Conservation (phyloP, 1,284 basidiomycete genomes). For the Melampsora medusae region DNA sequence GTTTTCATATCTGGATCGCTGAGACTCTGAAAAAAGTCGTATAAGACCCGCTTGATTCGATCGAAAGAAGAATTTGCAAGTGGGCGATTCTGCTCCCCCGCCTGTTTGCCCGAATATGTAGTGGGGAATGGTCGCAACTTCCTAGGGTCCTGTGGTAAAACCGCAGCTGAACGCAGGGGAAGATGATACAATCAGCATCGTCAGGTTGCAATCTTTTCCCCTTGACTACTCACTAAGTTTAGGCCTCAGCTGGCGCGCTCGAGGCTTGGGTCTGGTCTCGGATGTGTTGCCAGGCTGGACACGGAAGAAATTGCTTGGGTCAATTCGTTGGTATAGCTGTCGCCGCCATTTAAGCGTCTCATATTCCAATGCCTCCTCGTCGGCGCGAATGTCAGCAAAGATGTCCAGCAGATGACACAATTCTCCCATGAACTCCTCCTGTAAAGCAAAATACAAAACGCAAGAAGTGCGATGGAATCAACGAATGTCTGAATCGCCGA, state of each 20-base stretch:
- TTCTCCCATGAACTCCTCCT: constrained; percentile 85
- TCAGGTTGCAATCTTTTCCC: not conserved
- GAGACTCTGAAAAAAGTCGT: constrained; percentile 45
- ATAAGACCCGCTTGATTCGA: constrained; percentile 16
- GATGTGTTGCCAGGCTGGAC: constrained; percentile 2
- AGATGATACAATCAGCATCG: not conserved
- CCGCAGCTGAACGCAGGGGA: constrained; percentile 12
- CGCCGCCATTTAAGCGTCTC: constrained; percentile 17
- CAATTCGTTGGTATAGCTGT: constrained; percentile 7
- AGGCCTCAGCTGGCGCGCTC: constrained; percentile 13
- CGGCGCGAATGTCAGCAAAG: constrained; percentile 48
- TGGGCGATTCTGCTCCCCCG: constrained; percentile 25
- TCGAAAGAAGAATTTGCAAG: not conserved
- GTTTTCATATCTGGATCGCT: constrained; percentile 51
- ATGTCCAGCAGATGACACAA: constrained; percentile 75
- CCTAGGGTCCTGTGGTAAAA: constrained; percentile 30
- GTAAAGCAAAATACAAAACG: not conserved
- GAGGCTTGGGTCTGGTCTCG: constrained; percentile 8
- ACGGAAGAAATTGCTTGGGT: constrained; percentile 18
- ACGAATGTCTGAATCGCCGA: constrained; percentile 58
- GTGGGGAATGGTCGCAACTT: constrained; percentile 6
- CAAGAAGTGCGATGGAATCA: constrained; percentile 79
- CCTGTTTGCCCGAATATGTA: not conserved
- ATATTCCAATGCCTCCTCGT: constrained; percentile 45
- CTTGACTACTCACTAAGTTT: constrained; percentile 23